phyloP scores from a whole-genome alignment of 768 basidiomycete genomes.

The Hemileccinum impolitum region DNA sequence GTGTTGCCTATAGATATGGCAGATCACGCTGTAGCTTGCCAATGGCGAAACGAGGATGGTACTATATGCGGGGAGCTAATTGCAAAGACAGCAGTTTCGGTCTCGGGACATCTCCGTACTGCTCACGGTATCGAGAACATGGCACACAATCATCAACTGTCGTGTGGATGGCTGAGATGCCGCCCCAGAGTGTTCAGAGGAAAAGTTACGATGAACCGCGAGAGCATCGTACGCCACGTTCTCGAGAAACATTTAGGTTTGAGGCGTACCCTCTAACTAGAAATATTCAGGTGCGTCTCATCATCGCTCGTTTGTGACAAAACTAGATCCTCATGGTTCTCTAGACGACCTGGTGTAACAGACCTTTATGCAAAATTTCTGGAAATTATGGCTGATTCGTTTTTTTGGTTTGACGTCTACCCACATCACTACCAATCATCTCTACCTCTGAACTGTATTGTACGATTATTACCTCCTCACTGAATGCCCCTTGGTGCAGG shows the following conservation, averaged over 20 bases:
- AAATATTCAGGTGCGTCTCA: not conserved
- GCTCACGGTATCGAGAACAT: conserved; percentile 2
- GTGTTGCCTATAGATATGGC: too few relatives aligned
- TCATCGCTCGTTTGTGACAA: not conserved
- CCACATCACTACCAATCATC: not conserved
- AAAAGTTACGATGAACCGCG: conserved; percentile 3
- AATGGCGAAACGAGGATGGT: conserved; percentile 6
- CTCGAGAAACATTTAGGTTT: conserved; percentile 12
- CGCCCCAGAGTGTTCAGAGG: not conserved
- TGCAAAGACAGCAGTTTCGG: not conserved
- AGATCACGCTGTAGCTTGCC: not conserved
- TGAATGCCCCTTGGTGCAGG: not conserved
- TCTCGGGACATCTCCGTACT: conserved; percentile 13
- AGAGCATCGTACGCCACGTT: conserved; percentile 16
- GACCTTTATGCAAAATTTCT: not conserved
- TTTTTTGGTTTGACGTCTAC: not conserved
- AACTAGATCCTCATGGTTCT: not conserved
- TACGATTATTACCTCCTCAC: not conserved
- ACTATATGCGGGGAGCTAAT: not conserved
- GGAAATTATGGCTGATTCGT: not conserved
- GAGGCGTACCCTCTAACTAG: not conserved
- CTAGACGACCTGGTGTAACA: not conserved
- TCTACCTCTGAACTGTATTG: not conserved
- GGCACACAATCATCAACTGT: fast-evolving
- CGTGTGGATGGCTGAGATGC: conserved; percentile 14